A percentile compares a stretch with the other conserved stretches of the same genome.
phyloP scores from a whole-genome alignment of 345 rosid species.

The Geranium brycei region DNA sequence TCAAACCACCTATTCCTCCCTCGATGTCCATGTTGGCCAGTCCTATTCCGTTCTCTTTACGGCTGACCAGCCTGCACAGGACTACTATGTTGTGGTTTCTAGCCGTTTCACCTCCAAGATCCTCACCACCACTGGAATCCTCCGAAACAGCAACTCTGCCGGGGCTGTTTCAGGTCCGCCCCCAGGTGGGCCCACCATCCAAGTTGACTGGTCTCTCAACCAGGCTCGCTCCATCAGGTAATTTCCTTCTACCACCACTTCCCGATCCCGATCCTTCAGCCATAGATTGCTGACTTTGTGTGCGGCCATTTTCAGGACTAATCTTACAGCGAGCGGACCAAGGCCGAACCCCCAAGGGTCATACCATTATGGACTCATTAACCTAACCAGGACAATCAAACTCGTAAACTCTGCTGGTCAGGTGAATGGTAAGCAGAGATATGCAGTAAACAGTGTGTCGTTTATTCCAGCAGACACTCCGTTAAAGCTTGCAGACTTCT shows the following conservation, averaged over 20 bases:
- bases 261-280: neutral
- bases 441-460: conserved; percentile 24
- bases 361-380: conserved; percentile 30
- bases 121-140: conserved; percentile 23
- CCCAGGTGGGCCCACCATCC: conserved; percentile 30
- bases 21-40: conserved; percentile 27
- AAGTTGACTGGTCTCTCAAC: conserved; percentile 24
- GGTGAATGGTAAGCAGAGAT: conserved; percentile 27
- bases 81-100: conserved; percentile 28
- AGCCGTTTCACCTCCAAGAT: conserved; percentile 18
- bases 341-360: conserved; percentile 13
- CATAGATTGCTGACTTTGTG: neutral
- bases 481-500: conserved; percentile 23
- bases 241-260: neutral
- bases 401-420: conserved; percentile 22
- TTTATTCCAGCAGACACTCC: conserved; percentile 27
- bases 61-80: conserved; percentile 27
- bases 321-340: conserved; percentile 32
- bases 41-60: conserved; percentile 28
- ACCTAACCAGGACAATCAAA: conserved; percentile 19
- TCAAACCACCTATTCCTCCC: conserved; percentile 26
- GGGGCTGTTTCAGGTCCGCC: conserved; percentile 21
- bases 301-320: conserved; percentile 30
- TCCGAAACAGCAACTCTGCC: conserved; percentile 24
- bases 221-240: conserved; percentile 56